Evolutionary conservation across 306 rosid species (phyloP).

Genomic region (Crataegus laevigata): DNA sequence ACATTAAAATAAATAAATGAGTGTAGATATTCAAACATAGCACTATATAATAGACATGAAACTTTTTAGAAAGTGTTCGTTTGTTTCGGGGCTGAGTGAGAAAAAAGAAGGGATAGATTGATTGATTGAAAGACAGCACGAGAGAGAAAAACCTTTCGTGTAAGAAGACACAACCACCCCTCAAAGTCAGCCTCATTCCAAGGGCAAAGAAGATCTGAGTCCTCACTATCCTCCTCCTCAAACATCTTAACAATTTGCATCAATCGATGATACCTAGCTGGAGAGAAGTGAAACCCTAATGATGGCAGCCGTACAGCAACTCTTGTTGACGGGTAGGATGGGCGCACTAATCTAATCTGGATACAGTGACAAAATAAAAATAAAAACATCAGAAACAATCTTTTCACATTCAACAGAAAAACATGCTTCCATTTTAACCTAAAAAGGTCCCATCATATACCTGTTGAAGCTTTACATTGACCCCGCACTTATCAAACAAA

Average conservation of each 20-base stretch:
- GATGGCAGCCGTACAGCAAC: constrained; percentile 84
- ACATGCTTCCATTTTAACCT: neutral
- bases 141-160: constrained; percentile 62
- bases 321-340: constrained; percentile 70
- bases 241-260: constrained; percentile 78
- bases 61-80: neutral
- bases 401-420: neutral
- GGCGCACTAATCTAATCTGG: constrained; percentile 67
- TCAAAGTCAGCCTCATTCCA: constrained; percentile 93
- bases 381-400: constrained; percentile 8
- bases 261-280: constrained; percentile 92
- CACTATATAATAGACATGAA: neutral
- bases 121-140: neutral
- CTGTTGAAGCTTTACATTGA: constrained; percentile 73
- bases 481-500: constrained; percentile 80
- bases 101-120: neutral
- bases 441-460: constrained; percentile 29
- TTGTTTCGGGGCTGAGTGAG: neutral
- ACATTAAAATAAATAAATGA: constrained; percentile 14
- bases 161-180: constrained; percentile 82
- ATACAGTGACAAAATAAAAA: constrained; percentile 7
- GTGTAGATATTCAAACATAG: neutral
- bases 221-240: constrained; percentile 48
- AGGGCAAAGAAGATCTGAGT: constrained; percentile 52
- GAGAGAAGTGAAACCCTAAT: constrained; percentile 86